Conservation (phyloP, 257 asterid species). For the Coffea canephora region DNA sequence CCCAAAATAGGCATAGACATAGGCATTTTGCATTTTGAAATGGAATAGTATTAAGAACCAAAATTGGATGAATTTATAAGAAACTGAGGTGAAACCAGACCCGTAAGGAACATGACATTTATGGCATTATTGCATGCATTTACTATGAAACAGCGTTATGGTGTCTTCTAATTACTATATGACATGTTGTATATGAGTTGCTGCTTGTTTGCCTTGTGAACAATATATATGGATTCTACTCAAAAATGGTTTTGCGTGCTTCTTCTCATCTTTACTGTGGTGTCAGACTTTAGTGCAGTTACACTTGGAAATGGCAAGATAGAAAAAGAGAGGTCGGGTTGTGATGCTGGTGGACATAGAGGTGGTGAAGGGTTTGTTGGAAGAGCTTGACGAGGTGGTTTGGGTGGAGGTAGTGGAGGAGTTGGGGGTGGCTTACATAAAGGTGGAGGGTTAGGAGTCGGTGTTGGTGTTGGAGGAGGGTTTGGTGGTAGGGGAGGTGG, state of each 20-base stretch:
- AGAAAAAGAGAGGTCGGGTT: slow-evolving; percentile 6
- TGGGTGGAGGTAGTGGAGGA: slow-evolving; percentile 2
- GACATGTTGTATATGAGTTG: no score
- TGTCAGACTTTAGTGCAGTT: slow-evolving; percentile 1
- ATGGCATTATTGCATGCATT: no score
- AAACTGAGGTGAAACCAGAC: no score
- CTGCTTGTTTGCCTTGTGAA: no score
- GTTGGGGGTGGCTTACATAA: background rate
- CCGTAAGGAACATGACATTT: no score
- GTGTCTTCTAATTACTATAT: no score
- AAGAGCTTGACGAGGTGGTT: background rate
- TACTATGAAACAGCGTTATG: no score
- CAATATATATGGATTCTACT: background rate
- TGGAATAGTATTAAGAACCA: no score
- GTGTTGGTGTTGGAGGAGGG: slow-evolving; percentile 8
- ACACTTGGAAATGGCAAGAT: slow-evolving; percentile 1
- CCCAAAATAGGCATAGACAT: no score
- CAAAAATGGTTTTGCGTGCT: slow-evolving; percentile 4
- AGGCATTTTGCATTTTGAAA: no score
- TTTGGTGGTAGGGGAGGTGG: slow-evolving; percentile 23
- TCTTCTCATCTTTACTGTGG: background rate
- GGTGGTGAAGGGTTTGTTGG: slow-evolving; percentile 1
- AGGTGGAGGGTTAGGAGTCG: slow-evolving; percentile 19
- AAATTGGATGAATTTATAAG: no score
- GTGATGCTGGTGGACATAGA: slow-evolving; percentile 10